Evolutionary conservation across 345 rosid species (phyloP).

Genomic region (Chamaenerion angustifolium): DNA sequence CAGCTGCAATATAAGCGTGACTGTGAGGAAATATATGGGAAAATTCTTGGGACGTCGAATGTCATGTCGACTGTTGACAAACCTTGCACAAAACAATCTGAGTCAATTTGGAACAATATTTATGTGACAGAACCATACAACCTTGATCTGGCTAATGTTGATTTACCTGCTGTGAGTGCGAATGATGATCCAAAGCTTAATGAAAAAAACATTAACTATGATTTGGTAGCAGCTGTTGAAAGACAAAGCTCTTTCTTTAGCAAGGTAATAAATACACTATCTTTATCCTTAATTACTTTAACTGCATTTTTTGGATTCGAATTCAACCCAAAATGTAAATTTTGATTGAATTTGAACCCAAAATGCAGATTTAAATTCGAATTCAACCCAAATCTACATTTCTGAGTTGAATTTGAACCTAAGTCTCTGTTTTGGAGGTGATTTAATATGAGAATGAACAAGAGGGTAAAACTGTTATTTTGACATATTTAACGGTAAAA

Average conservation of each 20-base stretch:
- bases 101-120: slow-evolving; percentile 48
- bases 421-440: too few species aligned
- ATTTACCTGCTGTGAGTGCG: slow-evolving; percentile 1
- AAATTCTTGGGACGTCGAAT: slow-evolving; percentile 34
- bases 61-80: slow-evolving; percentile 50
- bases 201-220: slow-evolving; percentile 40
- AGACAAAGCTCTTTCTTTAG: slow-evolving; percentile 76
- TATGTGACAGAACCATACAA: slow-evolving; percentile 63
- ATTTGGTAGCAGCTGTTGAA: slow-evolving; percentile 63
- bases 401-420: too few species aligned
- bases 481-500: too few species aligned
- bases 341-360: too few species aligned
- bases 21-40: slow-evolving; percentile 53
- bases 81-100: slow-evolving; percentile 24
- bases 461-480: too few species aligned
- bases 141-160: slow-evolving; percentile 22
- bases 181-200: slow-evolving; percentile 7
- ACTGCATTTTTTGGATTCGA: too few species aligned
- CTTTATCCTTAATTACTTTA: too few species aligned
- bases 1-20: slow-evolving; percentile 66
- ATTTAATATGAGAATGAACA: too few species aligned
- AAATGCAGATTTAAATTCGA: too few species aligned
- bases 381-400: too few species aligned
- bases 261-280: slow-evolving; percentile 31
- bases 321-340: too few species aligned